Evolutionary conservation across 1,139 yeast genomes (phyloP), one percentile per base, ranked within the genome.

Genomic region (Hansenula anomala): DNA sequence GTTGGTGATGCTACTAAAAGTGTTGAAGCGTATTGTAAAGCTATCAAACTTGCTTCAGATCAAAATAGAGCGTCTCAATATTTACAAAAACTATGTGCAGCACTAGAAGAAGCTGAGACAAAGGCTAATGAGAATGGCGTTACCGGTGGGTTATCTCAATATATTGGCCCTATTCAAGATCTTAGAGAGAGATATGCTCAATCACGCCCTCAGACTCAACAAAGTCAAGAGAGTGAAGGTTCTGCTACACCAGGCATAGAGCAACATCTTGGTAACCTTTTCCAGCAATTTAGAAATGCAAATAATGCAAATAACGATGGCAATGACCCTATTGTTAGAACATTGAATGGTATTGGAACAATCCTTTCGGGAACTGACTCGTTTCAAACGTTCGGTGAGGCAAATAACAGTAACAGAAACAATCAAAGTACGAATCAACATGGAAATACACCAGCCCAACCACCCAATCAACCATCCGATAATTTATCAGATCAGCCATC

Each of bases 1-100:
- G 48, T 58, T 40, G 69, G 69, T 3, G 51, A 63, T 34, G 55
- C 65, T 0, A 42, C 56, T 10, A 55, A 54, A 15, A 50, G 67
- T 11, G 45, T 64, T n/a, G 55, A 57, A 38, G 48, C 53, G 17
- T 66, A 65, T 40, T 62, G 56, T 15, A 52, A 48, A 39, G 63
- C 67, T 1, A 52, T 64, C 8, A 47, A 52, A 36, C 37, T 56
- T 0, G 53, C 58, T 14, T 37, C 51, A 6, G 34, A 36, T 9
- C 42, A 38, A 10, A 38, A 42, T 0, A 37, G 45, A 1, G 22
- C 42, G 7, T 30, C 35, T 6, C 48, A 40, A 22, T 49, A 46
- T 26, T 30, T 49, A 13, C 23, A 30, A n/a, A 48, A 45, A 25
- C 36, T 51, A 2, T 31, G 38, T 6, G 41, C 38, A 12, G 43